Base-by-base conservation (phyloP, 1,284 basidiomycete species). In the Sphagnurus paluster region DNA sequence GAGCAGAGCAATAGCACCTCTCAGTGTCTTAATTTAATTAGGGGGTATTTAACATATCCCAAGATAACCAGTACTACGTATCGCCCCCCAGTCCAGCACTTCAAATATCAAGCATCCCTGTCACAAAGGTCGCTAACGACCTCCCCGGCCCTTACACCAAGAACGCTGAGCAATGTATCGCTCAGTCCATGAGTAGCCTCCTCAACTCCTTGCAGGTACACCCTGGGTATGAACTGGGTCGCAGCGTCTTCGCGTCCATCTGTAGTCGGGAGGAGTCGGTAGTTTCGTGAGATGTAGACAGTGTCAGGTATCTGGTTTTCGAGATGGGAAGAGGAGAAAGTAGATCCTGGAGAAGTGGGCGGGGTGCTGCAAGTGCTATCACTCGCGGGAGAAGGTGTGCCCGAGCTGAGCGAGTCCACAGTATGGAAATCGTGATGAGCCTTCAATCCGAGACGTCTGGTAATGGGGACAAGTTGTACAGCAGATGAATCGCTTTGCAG, bases 121-220 rank as follows among this genome's bases (percentile, higher is more conserved):
- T 38, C 28, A 35, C 49, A 59, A 36, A 76, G 45, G 57, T 79
- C 77, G 17, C 61, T 65, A 13, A 78, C 63, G 6, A 80, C 70
- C 55, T 79, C 74, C 35, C 76, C 77, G 9, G 76, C 71, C 30
- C 77, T 64, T 19, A 76, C 61, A 34, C 75, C 70, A 17, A 77
- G 46, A 11, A 80, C 74, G 52, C 78, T 81, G 46, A 82, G 58
- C 21, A 82, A 58, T 8, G 77, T 79, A 51, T 82, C 80, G 51
- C 76, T 77, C 41, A 82, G 62, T 1, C 79, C 80, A 60, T 82
- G 80, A 4, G 77, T 80, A 30, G 68, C 62, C 58, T 82, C 80
- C 44, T 75, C 76, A 34, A 75, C 70, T 20, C 80, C 80, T 57
- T 82, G 80, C 13, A 82, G 55, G 56, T 80, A 82, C 8, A 82